Base-by-base conservation (phyloP, 768 basidiomycete genomes). In the Suillus discolor region DNA sequence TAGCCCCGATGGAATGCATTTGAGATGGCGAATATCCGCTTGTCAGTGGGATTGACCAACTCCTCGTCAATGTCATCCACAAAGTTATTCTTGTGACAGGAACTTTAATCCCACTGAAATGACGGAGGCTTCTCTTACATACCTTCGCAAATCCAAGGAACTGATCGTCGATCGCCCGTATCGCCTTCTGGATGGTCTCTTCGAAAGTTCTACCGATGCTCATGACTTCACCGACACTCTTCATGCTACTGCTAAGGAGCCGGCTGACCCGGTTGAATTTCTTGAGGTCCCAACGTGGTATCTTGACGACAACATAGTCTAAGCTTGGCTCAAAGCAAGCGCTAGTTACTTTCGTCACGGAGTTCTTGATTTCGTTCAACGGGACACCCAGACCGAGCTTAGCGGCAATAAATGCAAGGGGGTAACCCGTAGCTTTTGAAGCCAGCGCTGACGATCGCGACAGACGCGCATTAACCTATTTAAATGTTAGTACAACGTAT, bases 201-300 rank as follows among this genome's bases (percentile, higher is more conserved):
- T 99, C 97, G 73, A 99, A 99, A 6, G 96, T 97, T 71, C 97
- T 84, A 16, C 97, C 97, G 70, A 99, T 99, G 70, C 93, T 94
- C 97, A 99, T 99, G 65, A 99, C 97, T 79, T 99, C 97, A 34
- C 97, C 97, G 9, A 99, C 97, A 71, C 93, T 95, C 85, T 99
- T 99, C 97, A 99, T 99, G 79, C 93, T 94, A 71, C 92, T 94
- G 78, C 94, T 94, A 59, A 99, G 81, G 47, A 93, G 83, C 65
- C 91, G 87, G 75, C 93, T 96, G 72, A 99, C 97, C 55, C 97
- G 89, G 72, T 72, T 94, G 82, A 99, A 99, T 85, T 99, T 99
- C 79, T 96, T 96, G 74, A 99, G 82, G 79, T 99, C 97, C 97
- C 97, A 99, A 69, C 97, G 91, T 63, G 97, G 97, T 72, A 99